Evolutionary conservation across 345 rosid species (phyloP).

Genomic region (Acer negundo): DNA sequence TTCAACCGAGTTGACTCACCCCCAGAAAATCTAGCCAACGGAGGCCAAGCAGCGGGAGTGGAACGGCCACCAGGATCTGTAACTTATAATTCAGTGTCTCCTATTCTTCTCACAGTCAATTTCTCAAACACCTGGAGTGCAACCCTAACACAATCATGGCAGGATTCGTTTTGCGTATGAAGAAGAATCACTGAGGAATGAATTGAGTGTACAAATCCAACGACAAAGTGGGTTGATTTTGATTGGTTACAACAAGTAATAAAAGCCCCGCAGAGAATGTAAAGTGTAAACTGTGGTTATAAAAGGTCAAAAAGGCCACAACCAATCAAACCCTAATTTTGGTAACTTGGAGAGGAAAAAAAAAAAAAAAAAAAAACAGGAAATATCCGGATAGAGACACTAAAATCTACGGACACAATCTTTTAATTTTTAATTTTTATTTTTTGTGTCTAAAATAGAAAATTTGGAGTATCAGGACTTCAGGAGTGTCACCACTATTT

Average conservation of each 20-base stretch:
- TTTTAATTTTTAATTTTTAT: neutral
- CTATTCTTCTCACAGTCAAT: conserved; percentile 6
- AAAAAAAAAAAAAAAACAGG: neutral
- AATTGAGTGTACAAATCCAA: too few species aligned
- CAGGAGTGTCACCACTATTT: too few species aligned
- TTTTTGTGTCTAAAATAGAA: neutral
- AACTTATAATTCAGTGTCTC: neutral
- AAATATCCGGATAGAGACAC: neutral
- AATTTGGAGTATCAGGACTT: too few species aligned
- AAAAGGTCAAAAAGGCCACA: neutral
- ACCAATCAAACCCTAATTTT: neutral
- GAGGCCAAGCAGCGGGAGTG: too few species aligned
- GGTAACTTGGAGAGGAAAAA: neutral
- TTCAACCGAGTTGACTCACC: too few species aligned
- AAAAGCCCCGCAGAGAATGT: neutral
- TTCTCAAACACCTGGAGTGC: conserved; percentile 16
- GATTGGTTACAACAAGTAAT: neutral
- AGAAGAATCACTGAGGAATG: neutral
- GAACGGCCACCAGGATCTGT: too few species aligned
- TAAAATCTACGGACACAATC: neutral
- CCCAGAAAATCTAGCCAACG: too few species aligned
- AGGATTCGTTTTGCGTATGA: neutral
- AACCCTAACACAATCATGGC: neutral
- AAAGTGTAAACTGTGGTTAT: neutral
- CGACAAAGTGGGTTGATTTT: neutral